Percentiles rank a stretch among this genome's conserved stretches.
phyloP scores from a whole-genome alignment of 2,329 filamentous ascomycete species.

The Proliferodiscus dingleyae region DNA sequence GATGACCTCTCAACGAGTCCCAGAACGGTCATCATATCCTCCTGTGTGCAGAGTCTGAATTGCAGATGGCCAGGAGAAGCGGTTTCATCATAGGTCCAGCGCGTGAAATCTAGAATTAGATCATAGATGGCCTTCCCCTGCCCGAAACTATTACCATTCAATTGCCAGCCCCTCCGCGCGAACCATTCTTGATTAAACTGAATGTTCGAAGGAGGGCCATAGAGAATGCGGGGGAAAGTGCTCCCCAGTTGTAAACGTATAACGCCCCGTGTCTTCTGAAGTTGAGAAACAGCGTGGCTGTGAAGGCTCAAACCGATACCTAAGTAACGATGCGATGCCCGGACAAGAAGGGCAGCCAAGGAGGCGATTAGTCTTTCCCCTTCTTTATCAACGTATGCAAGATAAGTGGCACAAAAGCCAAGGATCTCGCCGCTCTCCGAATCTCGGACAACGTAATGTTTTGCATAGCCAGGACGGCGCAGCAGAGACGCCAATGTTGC shows the following conservation, averaged over 20 bases:
- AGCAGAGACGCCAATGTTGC: constrained; percentile 43
- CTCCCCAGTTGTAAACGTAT: constrained; percentile 52
- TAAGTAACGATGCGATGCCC: constrained; percentile 40
- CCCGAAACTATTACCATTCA: constrained; percentile 41
- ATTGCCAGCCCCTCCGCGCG: constrained; percentile 47
- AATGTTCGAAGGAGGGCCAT: constrained; percentile 45
- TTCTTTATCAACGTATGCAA: constrained; percentile 50
- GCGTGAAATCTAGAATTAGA: constrained; percentile 48
- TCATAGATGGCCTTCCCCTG: constrained; percentile 48
- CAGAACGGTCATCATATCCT: constrained; percentile 44
- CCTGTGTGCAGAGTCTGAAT: constrained; percentile 23
- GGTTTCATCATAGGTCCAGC: constrained; percentile 39
- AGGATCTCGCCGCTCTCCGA: constrained; percentile 40
- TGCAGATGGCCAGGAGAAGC: constrained; percentile 39
- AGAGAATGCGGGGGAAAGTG: constrained; percentile 54
- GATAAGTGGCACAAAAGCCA: constrained; percentile 57
- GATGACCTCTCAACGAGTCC: constrained; percentile 47
- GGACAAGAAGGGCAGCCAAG: constrained; percentile 50
- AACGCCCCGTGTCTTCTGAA: constrained; percentile 47
- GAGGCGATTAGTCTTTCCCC: constrained; percentile 51
- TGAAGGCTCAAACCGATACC: constrained; percentile 52
- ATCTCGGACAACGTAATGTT: constrained; percentile 53
- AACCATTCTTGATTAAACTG: constrained; percentile 46
- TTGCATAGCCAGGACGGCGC: constrained; percentile 49
- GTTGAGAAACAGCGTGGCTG: constrained; percentile 44